A percentile compares a stretch with the other conserved stretches of the same genome.
phyloP scores from a whole-genome alignment of 768 basidiomycete genomes.

The Rhizopogon sp. region DNA sequence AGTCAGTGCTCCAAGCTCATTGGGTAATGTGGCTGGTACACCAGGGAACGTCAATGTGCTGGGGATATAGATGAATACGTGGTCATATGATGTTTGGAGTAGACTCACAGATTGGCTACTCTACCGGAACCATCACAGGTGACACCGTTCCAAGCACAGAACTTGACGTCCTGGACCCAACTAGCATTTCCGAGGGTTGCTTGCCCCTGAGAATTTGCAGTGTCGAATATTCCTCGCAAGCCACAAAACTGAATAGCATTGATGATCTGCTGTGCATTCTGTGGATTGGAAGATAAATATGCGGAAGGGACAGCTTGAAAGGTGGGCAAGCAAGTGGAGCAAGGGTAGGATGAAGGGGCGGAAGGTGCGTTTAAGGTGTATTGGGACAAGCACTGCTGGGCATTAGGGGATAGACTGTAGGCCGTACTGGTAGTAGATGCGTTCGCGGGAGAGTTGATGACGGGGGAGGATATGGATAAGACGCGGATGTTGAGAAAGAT shows the following conservation, averaged over 20 bases:
- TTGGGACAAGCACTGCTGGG: conserved; percentile 41
- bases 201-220: conserved; percentile 32
- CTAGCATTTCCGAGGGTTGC: conserved; percentile 33
- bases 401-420: conserved; percentile 30
- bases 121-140: conserved; percentile 35
- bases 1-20: conserved; percentile 35
- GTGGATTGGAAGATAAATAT: conserved; percentile 26
- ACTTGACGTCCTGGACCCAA: conserved; percentile 41
- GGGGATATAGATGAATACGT: neutral
- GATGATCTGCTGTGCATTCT: conserved; percentile 26
- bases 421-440: conserved; percentile 19
- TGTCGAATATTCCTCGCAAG: conserved; percentile 38
- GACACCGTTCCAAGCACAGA: conserved; percentile 45
- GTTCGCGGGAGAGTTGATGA: conserved; percentile 8
- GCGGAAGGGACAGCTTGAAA: conserved; percentile 34
- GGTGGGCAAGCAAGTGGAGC: conserved; percentile 38
- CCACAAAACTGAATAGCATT: conserved; percentile 45
- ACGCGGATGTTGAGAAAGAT: conserved; percentile 34
- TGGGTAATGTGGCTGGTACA: conserved; percentile 40
- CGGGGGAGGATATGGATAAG: conserved; percentile 13
- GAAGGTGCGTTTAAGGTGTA: conserved; percentile 40
- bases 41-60: conserved; percentile 41
- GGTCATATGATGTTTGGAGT: neutral
- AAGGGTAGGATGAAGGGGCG: conserved; percentile 40
- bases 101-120: conserved; percentile 37